Evolutionary conservation across 352 stramenopile species (phyloP).

Genomic region (Phytophthora pinifolia): DNA sequence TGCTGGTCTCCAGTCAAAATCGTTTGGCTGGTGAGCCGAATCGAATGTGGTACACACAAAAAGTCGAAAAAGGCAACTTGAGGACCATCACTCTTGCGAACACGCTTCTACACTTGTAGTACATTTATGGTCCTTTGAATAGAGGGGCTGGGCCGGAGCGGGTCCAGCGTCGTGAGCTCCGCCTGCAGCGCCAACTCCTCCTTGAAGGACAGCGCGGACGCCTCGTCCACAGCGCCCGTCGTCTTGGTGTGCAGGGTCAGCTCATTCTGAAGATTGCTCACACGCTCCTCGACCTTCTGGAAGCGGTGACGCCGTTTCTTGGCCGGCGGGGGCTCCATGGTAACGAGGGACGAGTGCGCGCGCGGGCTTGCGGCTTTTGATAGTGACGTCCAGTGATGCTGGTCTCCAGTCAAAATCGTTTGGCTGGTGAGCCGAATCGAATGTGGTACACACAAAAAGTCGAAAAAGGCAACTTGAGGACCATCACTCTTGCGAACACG

Average conservation of each 20-base stretch:
- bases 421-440: constrained; percentile 6
- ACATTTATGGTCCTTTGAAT: no score
- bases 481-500: no score
- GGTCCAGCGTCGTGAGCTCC: constrained; percentile 83
- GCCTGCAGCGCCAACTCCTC: constrained; percentile 79
- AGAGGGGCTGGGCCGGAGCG: no score
- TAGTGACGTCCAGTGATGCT: constrained; percentile 4
- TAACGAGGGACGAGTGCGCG: not conserved
- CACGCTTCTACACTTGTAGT: no score
- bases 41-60: no score
- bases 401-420: constrained; percentile 17
- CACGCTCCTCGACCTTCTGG: constrained; percentile 79
- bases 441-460: no score
- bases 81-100: no score
- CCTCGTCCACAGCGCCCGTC: constrained; percentile 53
- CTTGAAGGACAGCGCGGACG: constrained; percentile 71
- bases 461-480: constrained; percentile 5
- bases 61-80: constrained; percentile 3
- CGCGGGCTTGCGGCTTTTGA: constrained; percentile 12
- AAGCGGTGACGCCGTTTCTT: constrained; percentile 86
- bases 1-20: constrained; percentile 19
- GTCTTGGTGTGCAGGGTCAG: constrained; percentile 84
- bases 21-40: constrained; percentile 7
- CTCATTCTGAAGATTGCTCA: constrained; percentile 75
- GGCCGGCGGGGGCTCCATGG: constrained; percentile 33